Evolutionary conservation across 1,284 basidiomycete species (phyloP).

Genomic region (Heliocybe sulcata): DNA sequence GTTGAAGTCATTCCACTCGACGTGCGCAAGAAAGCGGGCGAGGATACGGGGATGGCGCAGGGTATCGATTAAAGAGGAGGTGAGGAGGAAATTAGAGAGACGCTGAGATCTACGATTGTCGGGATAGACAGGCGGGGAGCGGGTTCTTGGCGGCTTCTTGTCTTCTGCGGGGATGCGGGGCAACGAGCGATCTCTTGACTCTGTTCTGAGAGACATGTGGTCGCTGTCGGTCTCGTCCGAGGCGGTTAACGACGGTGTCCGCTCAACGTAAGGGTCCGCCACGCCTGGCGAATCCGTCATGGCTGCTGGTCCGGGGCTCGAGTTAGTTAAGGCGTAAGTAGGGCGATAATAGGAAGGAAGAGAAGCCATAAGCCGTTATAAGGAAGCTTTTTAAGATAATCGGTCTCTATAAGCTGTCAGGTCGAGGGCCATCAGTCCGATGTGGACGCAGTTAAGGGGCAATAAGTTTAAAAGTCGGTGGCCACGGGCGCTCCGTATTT

Average conservation of each 20-base stretch:
- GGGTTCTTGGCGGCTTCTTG: not conserved
- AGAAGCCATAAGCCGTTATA: not conserved
- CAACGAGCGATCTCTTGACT: not conserved
- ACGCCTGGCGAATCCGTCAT: not conserved
- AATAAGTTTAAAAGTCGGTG: not conserved
- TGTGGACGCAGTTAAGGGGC: not conserved
- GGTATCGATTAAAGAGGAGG: slow-evolving; percentile 15
- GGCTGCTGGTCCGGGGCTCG: not conserved
- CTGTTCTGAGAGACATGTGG: not conserved
- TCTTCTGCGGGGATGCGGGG: not conserved
- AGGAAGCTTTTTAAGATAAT: not conserved
- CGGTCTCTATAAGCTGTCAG: not conserved
- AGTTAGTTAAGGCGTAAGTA: not conserved
- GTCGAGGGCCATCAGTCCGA: not conserved
- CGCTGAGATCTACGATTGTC: not conserved
- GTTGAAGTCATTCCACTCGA: slow-evolving; percentile 48
- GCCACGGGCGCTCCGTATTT: not conserved
- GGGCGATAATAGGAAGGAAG: not conserved
- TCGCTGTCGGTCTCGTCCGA: not conserved
- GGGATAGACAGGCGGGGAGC: not conserved
- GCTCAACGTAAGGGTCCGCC: not conserved
- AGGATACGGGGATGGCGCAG: slow-evolving; percentile 36
- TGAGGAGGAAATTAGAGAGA: not conserved
- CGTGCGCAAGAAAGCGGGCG: slow-evolving; percentile 29
- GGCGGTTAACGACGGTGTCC: slow-evolving; percentile 2